Percentiles rank a stretch among this genome's conserved stretches.
Evolutionary conservation across 1,139 yeast genomes (phyloP).

Genomic region (Geotrichum carabidarum): DNA sequence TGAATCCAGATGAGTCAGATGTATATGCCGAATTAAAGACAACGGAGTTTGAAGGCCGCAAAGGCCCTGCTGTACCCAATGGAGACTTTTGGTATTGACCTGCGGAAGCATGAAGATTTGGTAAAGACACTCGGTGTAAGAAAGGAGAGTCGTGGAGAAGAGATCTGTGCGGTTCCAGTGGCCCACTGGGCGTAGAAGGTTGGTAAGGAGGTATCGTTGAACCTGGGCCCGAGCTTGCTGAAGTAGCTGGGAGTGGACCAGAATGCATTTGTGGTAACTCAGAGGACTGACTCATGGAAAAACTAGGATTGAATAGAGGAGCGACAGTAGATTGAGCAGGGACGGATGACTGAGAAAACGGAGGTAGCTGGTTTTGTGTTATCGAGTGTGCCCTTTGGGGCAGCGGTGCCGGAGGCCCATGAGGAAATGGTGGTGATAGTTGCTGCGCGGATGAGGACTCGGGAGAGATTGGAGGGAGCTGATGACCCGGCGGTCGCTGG

Average conservation of each 20-base stretch:
- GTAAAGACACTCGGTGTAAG: slow-evolving; percentile 31
- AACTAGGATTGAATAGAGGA: slow-evolving; percentile 5
- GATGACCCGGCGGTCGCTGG: neutral
- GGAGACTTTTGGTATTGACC: slow-evolving; percentile 12
- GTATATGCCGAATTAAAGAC: slow-evolving; percentile 33
- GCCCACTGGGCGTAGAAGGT: neutral
- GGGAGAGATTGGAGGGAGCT: neutral
- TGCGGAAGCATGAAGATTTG: slow-evolving; percentile 29
- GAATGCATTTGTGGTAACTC: slow-evolving; percentile 1
- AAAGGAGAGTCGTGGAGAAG: slow-evolving; percentile 13
- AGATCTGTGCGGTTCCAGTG: neutral
- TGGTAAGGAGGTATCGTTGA: slow-evolving; percentile 1
- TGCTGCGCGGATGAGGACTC: neutral
- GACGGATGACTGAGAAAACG: slow-evolving; percentile 12
- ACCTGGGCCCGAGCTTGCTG: slow-evolving; percentile 1
- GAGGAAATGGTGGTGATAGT: neutral
- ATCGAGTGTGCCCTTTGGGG: slow-evolving; percentile 17
- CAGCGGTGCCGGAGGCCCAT: slow-evolving; percentile 17
- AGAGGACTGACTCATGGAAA: slow-evolving; percentile 1
- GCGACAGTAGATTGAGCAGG: neutral
- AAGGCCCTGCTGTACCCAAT: slow-evolving; percentile 13
- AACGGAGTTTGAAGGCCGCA: slow-evolving; percentile 19
- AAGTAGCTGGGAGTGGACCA: slow-evolving; percentile 14
- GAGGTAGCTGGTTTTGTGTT: slow-evolving; percentile 19
- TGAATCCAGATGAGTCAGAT: slow-evolving; percentile 30